A percentile compares a stretch with the other conserved stretches of the same genome.
Evolutionary conservation across 1,284 basidiomycete species (phyloP).

Genomic region (Trichosporon sp.): DNA sequence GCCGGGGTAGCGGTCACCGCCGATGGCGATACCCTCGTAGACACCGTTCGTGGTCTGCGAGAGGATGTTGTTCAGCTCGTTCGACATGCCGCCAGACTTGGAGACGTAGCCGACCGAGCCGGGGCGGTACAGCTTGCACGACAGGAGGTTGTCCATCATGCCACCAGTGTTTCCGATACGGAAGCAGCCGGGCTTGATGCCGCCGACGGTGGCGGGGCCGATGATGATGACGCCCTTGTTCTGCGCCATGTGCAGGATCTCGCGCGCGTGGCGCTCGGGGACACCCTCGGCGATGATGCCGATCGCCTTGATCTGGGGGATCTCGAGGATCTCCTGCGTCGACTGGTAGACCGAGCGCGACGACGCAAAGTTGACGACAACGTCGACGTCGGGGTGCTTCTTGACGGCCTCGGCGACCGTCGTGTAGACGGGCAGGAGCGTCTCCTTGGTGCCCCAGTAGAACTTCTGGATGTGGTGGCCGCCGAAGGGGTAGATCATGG

Average conservation of each 20-base stretch:
- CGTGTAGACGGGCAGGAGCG: conserved; percentile 95
- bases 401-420: conserved; percentile 83
- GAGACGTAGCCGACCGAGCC: conserved; percentile 98
- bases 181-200: conserved; percentile 99
- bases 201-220: conserved; percentile 96
- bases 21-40: conserved; percentile 99
- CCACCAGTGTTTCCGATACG: conserved; percentile 98
- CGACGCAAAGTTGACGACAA: conserved; percentile 97
- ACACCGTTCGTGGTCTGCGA: conserved; percentile 96
- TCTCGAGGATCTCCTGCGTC: conserved; percentile 81
- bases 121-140: conserved; percentile 96
- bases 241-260: conserved; percentile 86
- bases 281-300: conserved; percentile 98
- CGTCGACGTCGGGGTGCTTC: conserved; percentile 96
- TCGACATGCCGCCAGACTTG: conserved; percentile 99
- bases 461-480: conserved; percentile 99
- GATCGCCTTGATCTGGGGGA: conserved; percentile 71
- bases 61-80: conserved; percentile 99
- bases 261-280: conserved; percentile 92
- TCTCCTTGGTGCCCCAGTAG: conserved; percentile 99
- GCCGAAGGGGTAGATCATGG: conserved; percentile 99
- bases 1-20: conserved; percentile 97
- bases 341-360: conserved; percentile 91
- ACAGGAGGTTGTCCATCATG: conserved; percentile 99
- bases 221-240: conserved; percentile 89